Base-by-base conservation (phyloP, 257 asterid genomes). In the Rehmannia glutinosa region DNA sequence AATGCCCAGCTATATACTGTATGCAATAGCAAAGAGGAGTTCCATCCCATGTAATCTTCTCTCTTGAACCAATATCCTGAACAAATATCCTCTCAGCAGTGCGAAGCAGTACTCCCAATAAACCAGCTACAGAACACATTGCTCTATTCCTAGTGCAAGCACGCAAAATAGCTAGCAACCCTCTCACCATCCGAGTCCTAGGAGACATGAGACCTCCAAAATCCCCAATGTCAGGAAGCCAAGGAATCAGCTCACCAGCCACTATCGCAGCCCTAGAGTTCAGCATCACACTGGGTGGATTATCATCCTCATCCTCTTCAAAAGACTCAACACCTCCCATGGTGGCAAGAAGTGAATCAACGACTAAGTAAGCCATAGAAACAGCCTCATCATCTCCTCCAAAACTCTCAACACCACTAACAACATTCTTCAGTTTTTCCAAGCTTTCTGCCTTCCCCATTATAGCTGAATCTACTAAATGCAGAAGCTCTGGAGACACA, bases 281-380 rank as follows among this genome's bases (percentile, higher is more conserved):
- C 74, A 90, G 80, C 99, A 93, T 93, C 82, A 93, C 99, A 72
- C 97, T 93, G 41, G 99, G 99, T 27, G 97, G 99, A 79, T 88
- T 93, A 59, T 82, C 86, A 80, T 93, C 95, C 72, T 75, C 92
- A 64, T 91, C 89, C 80, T 86, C 97, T 75, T 88, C 99, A 80
- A 93, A 93, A 79, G 95, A 93, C 82, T 93, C 99, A 32, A 93
- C 97, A 57, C 99, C 99, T 73, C 99, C 99, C 99, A 93, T 93
- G 7, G 97, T 93, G 52, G 95, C 96, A 78, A 93, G 96, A 82
- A 93, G 97, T 2, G 99, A 93, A 78, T 93, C 99, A 72, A 90
- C 88, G 13, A 93, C 95, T 86, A 87, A 77, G 78, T 80, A 83
- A 70, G 96, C 85, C 78, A 86, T 75, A 53, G 87, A 55, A 17